Evolutionary conservation across 2,329 filamentous ascomycete genomes (phyloP).

Genomic region (Monosporascus sp.): DNA sequence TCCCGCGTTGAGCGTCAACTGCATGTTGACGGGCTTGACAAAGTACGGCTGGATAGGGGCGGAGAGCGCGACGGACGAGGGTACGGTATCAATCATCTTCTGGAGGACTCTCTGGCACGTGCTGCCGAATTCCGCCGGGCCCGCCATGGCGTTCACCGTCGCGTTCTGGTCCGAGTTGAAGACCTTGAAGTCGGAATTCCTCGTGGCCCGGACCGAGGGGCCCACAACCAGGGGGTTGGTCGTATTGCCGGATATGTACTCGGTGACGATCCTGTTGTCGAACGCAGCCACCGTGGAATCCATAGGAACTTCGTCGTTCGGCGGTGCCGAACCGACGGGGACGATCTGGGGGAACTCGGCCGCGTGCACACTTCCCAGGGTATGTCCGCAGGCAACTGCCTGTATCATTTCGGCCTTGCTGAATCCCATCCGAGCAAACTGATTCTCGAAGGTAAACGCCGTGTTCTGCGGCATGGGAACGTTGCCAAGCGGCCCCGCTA

Average conservation of each 20-base stretch:
- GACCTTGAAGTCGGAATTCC: constrained; percentile 50
- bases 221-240: constrained; percentile 51
- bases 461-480: constrained; percentile 55
- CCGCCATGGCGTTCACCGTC: constrained; percentile 44
- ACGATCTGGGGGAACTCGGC: constrained; percentile 49
- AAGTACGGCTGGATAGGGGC: constrained; percentile 50
- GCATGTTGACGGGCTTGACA: constrained; percentile 53
- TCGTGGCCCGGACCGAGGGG: constrained; percentile 35
- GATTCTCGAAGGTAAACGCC: constrained; percentile 43
- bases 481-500: constrained; percentile 36
- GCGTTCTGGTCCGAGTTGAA: constrained; percentile 51
- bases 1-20: constrained; percentile 46
- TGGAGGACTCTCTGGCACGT: constrained; percentile 48
- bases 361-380: constrained; percentile 53
- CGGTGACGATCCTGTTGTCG: constrained; percentile 51
- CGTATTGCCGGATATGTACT: constrained; percentile 50
- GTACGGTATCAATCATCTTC: constrained; percentile 58
- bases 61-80: constrained; percentile 42
- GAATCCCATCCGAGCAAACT: constrained; percentile 56
- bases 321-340: constrained; percentile 32
- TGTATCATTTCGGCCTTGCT: constrained; percentile 52
- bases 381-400: constrained; percentile 56
- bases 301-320: constrained; percentile 39
- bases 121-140: constrained; percentile 37
- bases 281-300: constrained; percentile 44